These are phyloP conservation scores for Fraxinus cuspidata DNA, from an alignment of 257 asterid genomes.

Conservation along the genomic window DNA sequence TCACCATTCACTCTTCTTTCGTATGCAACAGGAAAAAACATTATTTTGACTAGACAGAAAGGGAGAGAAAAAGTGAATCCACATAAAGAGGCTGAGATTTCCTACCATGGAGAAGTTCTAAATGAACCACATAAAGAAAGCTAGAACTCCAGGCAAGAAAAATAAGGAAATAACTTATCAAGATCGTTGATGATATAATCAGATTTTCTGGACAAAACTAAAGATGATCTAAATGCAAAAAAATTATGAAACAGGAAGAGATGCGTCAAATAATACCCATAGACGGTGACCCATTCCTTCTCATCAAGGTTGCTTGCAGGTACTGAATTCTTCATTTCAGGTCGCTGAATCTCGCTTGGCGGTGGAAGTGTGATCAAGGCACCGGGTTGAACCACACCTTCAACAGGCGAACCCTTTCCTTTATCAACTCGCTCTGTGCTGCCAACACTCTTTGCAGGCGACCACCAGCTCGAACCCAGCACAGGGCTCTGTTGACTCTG, in stretches of 20 bases:
- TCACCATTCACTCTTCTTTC: background rate
- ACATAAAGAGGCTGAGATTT: background rate
- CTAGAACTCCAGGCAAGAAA: background rate
- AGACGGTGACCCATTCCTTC: constrained; percentile 97
- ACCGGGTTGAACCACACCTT: constrained; percentile 86
- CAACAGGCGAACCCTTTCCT: constrained; percentile 94
- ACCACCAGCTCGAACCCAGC: constrained; percentile 74
- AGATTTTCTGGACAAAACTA: background rate
- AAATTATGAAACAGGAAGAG: background rate
- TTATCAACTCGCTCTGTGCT: constrained; percentile 78
- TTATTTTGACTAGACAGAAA: background rate
- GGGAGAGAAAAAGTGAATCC: background rate
- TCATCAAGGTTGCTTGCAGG: constrained; percentile 71
- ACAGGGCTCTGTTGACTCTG: constrained; percentile 60
- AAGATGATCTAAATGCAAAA: background rate
- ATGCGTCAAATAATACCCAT: constrained; percentile 56
- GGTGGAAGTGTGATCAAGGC: constrained; percentile 86
- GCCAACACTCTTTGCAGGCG: constrained; percentile 70
- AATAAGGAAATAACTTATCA: background rate
- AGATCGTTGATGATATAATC: background rate
- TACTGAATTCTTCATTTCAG: constrained; percentile 65
- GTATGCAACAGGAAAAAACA: background rate
- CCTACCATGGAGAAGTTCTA: background rate
- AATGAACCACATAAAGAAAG: background rate
- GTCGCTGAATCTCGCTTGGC: constrained; percentile 92